phyloP scores from a whole-genome alignment of 768 basidiomycete genomes.

The Phylloporus arenicola region DNA sequence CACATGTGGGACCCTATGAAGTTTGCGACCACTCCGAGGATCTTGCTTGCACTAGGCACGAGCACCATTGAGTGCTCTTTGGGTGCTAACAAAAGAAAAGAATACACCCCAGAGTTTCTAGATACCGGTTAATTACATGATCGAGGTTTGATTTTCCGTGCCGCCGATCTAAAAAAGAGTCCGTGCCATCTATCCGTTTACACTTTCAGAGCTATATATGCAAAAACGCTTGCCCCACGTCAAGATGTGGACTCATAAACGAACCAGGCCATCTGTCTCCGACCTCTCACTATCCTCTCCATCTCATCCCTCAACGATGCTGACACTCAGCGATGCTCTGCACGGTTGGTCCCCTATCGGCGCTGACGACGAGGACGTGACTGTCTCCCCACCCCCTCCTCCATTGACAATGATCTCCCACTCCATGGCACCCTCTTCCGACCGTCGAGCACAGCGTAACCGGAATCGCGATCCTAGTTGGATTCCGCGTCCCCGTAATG shows the following conservation, averaged over 20 bases:
- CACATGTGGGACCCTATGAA: neutral
- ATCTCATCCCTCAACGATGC: slow-evolving; percentile 4
- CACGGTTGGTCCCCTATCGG: slow-evolving; percentile 27
- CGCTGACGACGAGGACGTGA: slow-evolving; percentile 27
- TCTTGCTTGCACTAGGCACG: too few relatives aligned
- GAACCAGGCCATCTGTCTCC: neutral
- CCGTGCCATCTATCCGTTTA: slow-evolving; percentile 1
- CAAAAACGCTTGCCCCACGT: neutral
- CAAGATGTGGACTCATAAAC: slow-evolving; percentile 8
- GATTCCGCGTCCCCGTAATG: slow-evolving; percentile 64
- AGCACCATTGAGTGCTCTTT: too few relatives aligned
- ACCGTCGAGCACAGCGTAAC: slow-evolving; percentile 35
- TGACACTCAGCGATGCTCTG: slow-evolving; percentile 8
- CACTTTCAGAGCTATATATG: neutral
- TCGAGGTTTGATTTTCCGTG: slow-evolving; percentile 11
- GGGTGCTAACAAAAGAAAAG: neutral
- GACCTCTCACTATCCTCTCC: neutral
- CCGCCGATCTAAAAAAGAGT: slow-evolving; percentile 4
- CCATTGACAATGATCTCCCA: neutral
- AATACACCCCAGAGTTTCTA: neutral
- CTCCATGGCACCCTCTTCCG: slow-evolving; percentile 32
- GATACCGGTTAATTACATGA: slow-evolving; percentile 8
- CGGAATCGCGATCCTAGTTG: slow-evolving; percentile 47
- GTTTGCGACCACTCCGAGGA: neutral
- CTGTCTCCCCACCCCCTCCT: slow-evolving; percentile 3